Conservation (phyloP, 2,329 filamentous ascomycete genomes). For the Colletotrichum paranaense region DNA sequence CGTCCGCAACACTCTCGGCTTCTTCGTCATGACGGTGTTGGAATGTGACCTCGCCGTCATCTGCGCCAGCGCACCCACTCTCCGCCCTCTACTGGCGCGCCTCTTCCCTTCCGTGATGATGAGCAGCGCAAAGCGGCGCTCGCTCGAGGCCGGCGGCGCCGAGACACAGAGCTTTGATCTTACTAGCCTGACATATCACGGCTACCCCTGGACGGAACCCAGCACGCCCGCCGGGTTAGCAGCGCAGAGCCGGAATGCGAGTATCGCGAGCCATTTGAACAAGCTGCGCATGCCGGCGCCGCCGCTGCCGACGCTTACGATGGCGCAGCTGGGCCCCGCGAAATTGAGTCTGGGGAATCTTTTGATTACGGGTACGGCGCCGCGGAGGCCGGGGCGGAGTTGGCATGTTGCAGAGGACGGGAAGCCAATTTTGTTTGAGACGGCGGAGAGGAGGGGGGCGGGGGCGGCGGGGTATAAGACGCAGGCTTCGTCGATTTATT, state of each 20-base stretch:
- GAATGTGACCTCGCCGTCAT: constrained; percentile 50
- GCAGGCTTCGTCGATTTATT: constrained; percentile 29
- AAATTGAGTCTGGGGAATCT: constrained; percentile 42
- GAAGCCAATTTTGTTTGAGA: constrained; percentile 17
- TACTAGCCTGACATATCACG: constrained; percentile 45
- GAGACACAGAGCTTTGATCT: constrained; percentile 42
- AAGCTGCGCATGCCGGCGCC: constrained; percentile 26
- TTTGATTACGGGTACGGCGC: constrained; percentile 40
- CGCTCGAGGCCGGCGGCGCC: constrained; percentile 3
- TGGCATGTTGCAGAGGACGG: constrained; percentile 27
- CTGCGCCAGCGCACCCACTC: constrained; percentile 47
- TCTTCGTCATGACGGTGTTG: constrained; percentile 50
- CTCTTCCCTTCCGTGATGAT: constrained; percentile 41
- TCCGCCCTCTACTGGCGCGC: constrained; percentile 43
- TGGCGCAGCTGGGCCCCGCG: constrained; percentile 41
- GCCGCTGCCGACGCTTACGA: constrained; percentile 31
- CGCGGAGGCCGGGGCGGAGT: constrained; percentile 36
- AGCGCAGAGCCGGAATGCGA: constrained; percentile 38
- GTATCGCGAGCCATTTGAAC: constrained; percentile 34
- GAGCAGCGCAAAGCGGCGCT: constrained; percentile 32
- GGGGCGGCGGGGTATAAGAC: not conserved
- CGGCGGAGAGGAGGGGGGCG: constrained; percentile 5
- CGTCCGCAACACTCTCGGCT: constrained; percentile 42
- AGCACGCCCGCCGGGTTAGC: constrained; percentile 20
- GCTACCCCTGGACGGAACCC: constrained; percentile 44